These are phyloP conservation scores for Lantana camara DNA, from an alignment of 257 asterid genomes.

Conservation along the genomic window DNA sequence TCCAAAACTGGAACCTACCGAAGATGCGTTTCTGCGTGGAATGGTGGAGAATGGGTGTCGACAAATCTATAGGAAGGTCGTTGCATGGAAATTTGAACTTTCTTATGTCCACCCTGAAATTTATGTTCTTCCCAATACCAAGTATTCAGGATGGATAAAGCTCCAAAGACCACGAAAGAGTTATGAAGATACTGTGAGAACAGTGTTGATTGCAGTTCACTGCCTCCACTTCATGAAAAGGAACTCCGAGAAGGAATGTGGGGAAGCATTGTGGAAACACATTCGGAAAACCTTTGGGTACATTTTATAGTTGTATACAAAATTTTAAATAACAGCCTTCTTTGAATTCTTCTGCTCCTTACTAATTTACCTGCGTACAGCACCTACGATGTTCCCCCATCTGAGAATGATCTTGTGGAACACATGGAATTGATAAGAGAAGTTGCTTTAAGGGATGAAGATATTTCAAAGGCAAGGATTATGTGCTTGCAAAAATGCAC, in stretches of 20 bases:
- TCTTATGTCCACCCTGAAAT: slow-evolving; percentile 51
- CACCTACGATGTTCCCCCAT: slow-evolving; percentile 58
- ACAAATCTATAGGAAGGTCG: slow-evolving; percentile 43
- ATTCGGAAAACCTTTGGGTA: slow-evolving; percentile 48
- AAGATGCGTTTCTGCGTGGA: slow-evolving; percentile 45
- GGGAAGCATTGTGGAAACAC: slow-evolving; percentile 53
- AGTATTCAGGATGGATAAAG: slow-evolving; percentile 51
- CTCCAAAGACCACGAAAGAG: slow-evolving; percentile 54
- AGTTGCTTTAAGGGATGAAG: slow-evolving; percentile 55
- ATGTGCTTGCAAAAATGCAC: slow-evolving; percentile 15
- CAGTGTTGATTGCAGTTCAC: slow-evolving; percentile 49
- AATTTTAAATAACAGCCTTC: slow-evolving; percentile 1
- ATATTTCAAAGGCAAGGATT: slow-evolving; percentile 60
- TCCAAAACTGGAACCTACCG: slow-evolving; percentile 17
- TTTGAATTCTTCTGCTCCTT: neutral
- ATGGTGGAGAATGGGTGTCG: slow-evolving; percentile 43
- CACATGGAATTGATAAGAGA: slow-evolving; percentile 53
- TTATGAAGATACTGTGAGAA: slow-evolving; percentile 42
- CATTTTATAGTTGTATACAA: neutral
- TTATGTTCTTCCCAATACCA: slow-evolving; percentile 45
- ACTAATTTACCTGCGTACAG: slow-evolving; percentile 39
- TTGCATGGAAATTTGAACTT: slow-evolving; percentile 69
- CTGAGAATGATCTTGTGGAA: slow-evolving; percentile 54
- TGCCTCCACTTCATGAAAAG: slow-evolving; percentile 56
- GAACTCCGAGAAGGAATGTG: slow-evolving; percentile 35